A percentile compares a stretch with the other conserved stretches of the same genome.
These are phyloP conservation scores for Apiospora koreana DNA, from an alignment of 2,329 filamentous ascomycete species.

Conservation along the genomic window DNA sequence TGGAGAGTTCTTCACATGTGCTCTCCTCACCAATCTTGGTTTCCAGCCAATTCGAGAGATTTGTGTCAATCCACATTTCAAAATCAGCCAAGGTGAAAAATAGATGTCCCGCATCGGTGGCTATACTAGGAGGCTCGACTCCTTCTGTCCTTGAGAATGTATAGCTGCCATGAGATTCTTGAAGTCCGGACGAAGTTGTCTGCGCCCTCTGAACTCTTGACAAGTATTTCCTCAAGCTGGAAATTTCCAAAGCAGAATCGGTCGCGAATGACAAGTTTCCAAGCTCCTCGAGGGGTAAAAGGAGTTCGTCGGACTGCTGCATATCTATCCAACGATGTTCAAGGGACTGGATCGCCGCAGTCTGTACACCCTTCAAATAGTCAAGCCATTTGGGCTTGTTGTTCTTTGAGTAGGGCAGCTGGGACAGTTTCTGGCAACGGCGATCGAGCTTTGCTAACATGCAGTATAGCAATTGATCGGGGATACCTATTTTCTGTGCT, in stretches of 20 bases:
- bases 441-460: conserved; percentile 14
- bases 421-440: conserved; percentile 4
- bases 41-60: neutral
- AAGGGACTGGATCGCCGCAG: neutral
- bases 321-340: neutral
- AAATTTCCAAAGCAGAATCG: neutral
- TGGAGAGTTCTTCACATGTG: neutral
- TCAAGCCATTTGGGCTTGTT: neutral
- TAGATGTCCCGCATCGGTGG: neutral
- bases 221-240: neutral
- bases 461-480: conserved; percentile 2
- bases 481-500: neutral
- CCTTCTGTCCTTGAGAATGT: neutral
- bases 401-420: neutral
- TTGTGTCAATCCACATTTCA: conserved; percentile 2
- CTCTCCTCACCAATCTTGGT: neutral
- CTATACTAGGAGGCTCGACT: neutral
- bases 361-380: neutral
- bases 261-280: neutral
- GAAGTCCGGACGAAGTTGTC: neutral
- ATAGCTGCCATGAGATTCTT: neutral
- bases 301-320: neutral
- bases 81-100: neutral
- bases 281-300: neutral
- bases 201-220: neutral